A percentile compares a stretch with the other conserved stretches of the same genome.
phyloP scores from a whole-genome alignment of 441 rosid genomes.

The Pelargonium australe region DNA sequence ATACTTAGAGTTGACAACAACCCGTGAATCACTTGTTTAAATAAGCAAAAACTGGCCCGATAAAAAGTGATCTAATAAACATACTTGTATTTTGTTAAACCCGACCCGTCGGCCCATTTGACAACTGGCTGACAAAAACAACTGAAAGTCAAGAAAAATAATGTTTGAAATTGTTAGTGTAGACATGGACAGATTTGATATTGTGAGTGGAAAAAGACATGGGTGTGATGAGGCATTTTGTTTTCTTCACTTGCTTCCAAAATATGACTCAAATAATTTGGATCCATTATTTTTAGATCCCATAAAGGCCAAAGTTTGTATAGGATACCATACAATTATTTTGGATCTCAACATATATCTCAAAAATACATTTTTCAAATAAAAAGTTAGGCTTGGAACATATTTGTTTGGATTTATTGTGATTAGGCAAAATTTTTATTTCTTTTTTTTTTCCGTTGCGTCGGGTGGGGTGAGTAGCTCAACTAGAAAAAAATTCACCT shows the following conservation, averaged over 20 bases:
- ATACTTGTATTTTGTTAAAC: background rate
- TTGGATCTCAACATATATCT: background rate
- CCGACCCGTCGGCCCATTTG: background rate
- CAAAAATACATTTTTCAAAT: background rate
- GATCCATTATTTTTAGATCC: background rate
- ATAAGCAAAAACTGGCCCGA: no score
- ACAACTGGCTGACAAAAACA: background rate
- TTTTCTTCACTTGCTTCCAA: background rate
- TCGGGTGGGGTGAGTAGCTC: no score
- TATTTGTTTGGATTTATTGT: no score
- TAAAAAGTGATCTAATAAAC: no score
- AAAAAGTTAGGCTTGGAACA: no score
- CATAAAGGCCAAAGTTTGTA: background rate
- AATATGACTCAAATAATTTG: background rate
- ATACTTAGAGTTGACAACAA: no score
- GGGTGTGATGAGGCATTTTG: background rate
- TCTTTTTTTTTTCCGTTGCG: no score
- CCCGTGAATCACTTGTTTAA: no score
- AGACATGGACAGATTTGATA: background rate
- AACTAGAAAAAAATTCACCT: no score
- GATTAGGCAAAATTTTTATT: no score
- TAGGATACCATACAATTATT: background rate
- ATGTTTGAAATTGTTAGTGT: background rate
- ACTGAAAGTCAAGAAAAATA: background rate
- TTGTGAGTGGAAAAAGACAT: no score